Base-by-base conservation (phyloP, 2,329 filamentous ascomycete species). In the Penicillium sp. region DNA sequence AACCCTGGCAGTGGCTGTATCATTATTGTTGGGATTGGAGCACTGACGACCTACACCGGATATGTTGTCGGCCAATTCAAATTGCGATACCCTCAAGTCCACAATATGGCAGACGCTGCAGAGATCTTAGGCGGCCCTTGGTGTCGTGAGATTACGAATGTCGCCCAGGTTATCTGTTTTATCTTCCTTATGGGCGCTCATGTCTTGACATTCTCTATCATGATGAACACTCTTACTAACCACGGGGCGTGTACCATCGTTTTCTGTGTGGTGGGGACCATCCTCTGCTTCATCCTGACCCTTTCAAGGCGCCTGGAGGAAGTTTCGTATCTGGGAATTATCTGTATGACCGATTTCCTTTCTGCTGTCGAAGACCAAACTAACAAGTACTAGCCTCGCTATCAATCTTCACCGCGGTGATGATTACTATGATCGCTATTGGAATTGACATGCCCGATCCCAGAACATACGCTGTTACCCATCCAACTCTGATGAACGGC, bases 111-210 rank as follows among this genome's bases (percentile, higher is more conserved):
- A 38, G 88, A 90, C 64, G 87, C 85, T 14, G 87, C 85, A 1
- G 75, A 80, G 34, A 74, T 89, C 52, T 77, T 90, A 52, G 77
- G 81, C 61, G 88, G 88, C 16, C 75, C 73, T 7, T 73, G 84
- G 34, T 86, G 85, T 2, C 82, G 85, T 55, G 84, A 87, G 66
- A 58, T 90, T 35, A 76, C 87, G 26, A 84, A 84, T 38, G 72
- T 77, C 55, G 85, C 82, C 62, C 86, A 88, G 61, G 72, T 82
- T 2, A 70, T 89, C 14, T 82, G 89, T 66, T 75, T 89, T 32
- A 76, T 87, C 56, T 88, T 90, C 73, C 81, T 88, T 55, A 85
- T 87, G 71, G 85, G 82, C 26, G 87, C 85, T 16, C 88, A 90
- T 72, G 79, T 88, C 55, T 74, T 89, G 55, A 88, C 85, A 0